Conservation (phyloP, 2,329 filamentous ascomycete species). For the Mollisiaceae sp. region DNA sequence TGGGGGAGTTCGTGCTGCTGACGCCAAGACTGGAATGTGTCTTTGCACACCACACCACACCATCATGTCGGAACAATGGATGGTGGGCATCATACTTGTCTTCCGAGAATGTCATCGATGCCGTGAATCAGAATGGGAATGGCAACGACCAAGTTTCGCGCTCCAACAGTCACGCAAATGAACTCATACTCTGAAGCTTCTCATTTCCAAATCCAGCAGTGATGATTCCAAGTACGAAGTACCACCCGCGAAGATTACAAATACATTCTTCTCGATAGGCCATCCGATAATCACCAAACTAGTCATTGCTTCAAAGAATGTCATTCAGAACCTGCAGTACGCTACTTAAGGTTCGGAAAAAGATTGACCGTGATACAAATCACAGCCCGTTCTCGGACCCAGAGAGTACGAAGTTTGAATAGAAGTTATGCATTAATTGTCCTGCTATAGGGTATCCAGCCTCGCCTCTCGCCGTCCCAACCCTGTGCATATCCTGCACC, state of each 20-base stretch:
- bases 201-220: neutral
- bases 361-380: slow-evolving; percentile 1
- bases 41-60: neutral
- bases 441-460: slow-evolving; percentile 14
- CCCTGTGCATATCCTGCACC: neutral
- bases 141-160: slow-evolving; percentile 2
- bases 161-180: neutral
- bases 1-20: neutral
- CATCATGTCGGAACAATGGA: neutral
- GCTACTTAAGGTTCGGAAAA: neutral
- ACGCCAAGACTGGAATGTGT: neutral
- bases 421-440: slow-evolving; percentile 11
- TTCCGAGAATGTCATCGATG: neutral
- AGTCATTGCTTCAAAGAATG: slow-evolving; percentile 6
- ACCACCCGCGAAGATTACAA: neutral
- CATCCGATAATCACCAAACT: neutral
- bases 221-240: neutral
- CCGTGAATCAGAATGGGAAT: neutral
- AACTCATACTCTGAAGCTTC: neutral
- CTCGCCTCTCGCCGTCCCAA: neutral
- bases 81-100: neutral
- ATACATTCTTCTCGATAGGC: neutral
- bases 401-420: neutral
- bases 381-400: slow-evolving; percentile 2
- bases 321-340: neutral